A percentile compares a stretch with the other conserved stretches of the same genome.
Evolutionary conservation across 225 moss, liverwort and hornwort genomes (phyloP).

Genomic region (Marchantia polymorpha): DNA sequence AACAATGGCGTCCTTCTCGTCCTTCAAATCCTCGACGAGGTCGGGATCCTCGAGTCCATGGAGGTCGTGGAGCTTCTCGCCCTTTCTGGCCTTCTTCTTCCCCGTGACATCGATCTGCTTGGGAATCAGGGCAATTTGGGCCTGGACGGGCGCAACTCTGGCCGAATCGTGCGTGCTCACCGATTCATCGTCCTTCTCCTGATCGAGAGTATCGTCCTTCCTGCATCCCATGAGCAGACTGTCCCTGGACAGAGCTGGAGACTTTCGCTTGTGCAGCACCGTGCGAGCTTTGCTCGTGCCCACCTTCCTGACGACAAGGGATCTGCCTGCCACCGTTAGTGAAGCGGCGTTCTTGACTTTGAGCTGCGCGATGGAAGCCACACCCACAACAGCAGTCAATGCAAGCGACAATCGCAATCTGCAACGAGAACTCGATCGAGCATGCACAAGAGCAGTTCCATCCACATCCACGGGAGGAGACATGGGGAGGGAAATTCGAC

Average conservation of each 20-base stretch:
- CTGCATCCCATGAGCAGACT: too few relatives aligned
- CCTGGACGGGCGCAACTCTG: too few relatives aligned
- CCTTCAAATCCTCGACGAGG: not conserved
- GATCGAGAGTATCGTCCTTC: too few relatives aligned
- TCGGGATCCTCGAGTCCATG: not conserved
- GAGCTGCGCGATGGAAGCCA: slow-evolving; percentile 5
- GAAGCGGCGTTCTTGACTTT: slow-evolving; percentile 15
- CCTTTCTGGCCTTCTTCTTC: slow-evolving; percentile 1
- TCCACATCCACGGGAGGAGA: not conserved
- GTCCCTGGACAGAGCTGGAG: not conserved
- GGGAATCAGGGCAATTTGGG: too few relatives aligned
- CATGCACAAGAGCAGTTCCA: not conserved
- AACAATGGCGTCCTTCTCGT: not conserved
- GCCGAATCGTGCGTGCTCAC: too few relatives aligned
- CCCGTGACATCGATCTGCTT: too few relatives aligned
- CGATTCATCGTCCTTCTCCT: too few relatives aligned
- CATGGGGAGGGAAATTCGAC: too few relatives aligned
- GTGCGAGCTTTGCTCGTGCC: not conserved
- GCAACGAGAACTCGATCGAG: not conserved
- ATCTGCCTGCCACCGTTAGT: slow-evolving; percentile 9
- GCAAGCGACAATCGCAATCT: not conserved
- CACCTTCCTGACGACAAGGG: slow-evolving; percentile 17
- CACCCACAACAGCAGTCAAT: not conserved
- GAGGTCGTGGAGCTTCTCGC: not conserved
- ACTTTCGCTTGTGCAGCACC: not conserved